Evolutionary conservation across 306 rosid genomes (phyloP).

Genomic region (Gleditsia sinensis): DNA sequence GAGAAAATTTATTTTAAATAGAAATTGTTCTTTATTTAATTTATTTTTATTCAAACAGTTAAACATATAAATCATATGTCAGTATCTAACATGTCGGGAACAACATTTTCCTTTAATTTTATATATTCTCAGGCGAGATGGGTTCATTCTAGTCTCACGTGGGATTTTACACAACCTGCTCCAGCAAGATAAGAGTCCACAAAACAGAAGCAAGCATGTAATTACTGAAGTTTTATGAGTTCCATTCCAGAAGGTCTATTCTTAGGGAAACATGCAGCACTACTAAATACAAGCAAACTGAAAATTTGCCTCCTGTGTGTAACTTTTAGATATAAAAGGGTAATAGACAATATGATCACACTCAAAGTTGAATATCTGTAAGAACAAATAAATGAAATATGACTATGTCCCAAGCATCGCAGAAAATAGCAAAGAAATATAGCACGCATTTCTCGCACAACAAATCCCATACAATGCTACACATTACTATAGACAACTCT

Average conservation of each 20-base stretch:
- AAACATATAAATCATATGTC: too few species aligned
- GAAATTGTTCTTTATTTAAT: too few species aligned
- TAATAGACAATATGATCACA: constrained; percentile 34
- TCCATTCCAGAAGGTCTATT: not conserved
- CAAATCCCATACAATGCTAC: not conserved
- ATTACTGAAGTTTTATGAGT: not conserved
- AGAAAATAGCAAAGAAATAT: constrained; percentile 8
- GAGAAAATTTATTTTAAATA: too few species aligned
- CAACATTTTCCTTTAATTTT: too few species aligned
- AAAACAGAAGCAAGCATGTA: not conserved
- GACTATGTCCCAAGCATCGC: not conserved
- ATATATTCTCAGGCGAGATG: too few species aligned
- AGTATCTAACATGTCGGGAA: too few species aligned
- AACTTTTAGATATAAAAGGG: not conserved
- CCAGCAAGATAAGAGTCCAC: not conserved
- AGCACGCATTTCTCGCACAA: not conserved
- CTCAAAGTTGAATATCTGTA: constrained; percentile 35
- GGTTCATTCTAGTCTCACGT: too few species aligned
- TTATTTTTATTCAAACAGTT: too few species aligned
- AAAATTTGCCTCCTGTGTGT: not conserved
- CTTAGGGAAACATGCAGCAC: not conserved
- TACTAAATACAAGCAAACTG: not conserved
- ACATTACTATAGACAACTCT: not conserved
- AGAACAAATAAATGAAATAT: constrained; percentile 31
- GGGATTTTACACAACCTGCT: not conserved